Base-by-base conservation (phyloP, 78 protist species). In the Ministeria vibrans region DNA sequence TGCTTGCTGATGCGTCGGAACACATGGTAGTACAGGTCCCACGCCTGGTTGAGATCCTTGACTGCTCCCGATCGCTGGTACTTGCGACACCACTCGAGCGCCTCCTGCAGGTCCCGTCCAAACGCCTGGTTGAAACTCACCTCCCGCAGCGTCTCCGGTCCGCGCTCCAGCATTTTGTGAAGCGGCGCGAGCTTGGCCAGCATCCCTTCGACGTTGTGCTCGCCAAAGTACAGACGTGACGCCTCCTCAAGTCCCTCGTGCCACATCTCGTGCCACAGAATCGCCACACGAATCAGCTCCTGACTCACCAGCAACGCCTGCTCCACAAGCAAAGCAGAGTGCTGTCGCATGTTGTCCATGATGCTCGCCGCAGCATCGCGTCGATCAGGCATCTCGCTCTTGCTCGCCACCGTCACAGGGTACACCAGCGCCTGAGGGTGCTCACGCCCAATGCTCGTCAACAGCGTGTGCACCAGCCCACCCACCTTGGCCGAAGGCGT, bases 371-470 rank as follows among this genome's bases (percentile, higher is more conserved):
- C 97, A 0, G 87, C 92, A 6, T 82, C 78, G 11, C 80, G 62
- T 38, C 93, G 85, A 28, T 53, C 36, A 25, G 51, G 23, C 20
- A 13, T 7, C 68, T 75, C 91, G 13, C 89, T 83, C 88, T 92
- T 88, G 62, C 87, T 72, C 53, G 98, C 98, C 49, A 98, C 99
- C 27, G 95, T 89, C 38, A 98, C 86, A 55, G 99, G 99, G 88
- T 95, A 98, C 39, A 97, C 83, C 34, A 98, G 88, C 1, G 99
- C 99, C 76, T 97, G 99, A 28, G 99, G 99, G 76, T 98, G 99
- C 78, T 63, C 83, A 70, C 81, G 77, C 51, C 96, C 98, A 30
- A 97, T 84, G 46, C 39, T 43, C n/a, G 69, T 27, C 11, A 97
- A 78, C 27, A 96, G 83, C 28, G 83, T 70, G 75, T 89, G 91